Evolutionary conservation across 2,329 filamentous ascomycete genomes (phyloP).

Genomic region (Cercospora janseana): DNA sequence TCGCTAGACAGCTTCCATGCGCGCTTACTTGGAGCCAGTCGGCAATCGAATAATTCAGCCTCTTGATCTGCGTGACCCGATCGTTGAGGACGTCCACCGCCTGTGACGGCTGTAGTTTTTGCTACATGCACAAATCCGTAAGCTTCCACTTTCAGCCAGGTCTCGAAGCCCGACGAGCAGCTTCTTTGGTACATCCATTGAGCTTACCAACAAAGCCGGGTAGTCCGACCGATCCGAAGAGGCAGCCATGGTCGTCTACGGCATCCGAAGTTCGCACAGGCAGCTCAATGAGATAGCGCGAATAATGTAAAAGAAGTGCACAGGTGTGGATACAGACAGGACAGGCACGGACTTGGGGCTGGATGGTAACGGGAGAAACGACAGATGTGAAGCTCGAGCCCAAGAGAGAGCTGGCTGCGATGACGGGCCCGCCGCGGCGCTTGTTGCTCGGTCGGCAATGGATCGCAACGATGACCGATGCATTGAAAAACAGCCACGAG

Average conservation of each 20-base stretch:
- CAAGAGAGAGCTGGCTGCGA: background rate
- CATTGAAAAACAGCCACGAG: background rate
- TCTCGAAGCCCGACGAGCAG: background rate
- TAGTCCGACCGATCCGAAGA: conserved; percentile 79
- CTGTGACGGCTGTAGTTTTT: conserved; percentile 74
- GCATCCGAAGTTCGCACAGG: conserved; percentile 9
- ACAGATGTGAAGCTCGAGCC: conserved; percentile 35
- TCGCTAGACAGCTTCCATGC: conserved; percentile 3
- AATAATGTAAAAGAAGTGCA: too few species aligned
- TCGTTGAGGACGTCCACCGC: conserved; percentile 81
- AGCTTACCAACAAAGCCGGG: conserved; percentile 84
- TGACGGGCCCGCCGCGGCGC: background rate
- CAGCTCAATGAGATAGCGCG: conserved; percentile 12
- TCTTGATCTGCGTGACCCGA: conserved; percentile 80
- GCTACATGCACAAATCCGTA: conserved; percentile 53
- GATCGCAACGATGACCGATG: conserved; percentile 1
- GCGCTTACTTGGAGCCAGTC: conserved; percentile 89
- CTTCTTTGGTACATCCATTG: background rate
- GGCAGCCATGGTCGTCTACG: background rate
- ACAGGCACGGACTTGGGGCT: background rate
- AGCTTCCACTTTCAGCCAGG: background rate
- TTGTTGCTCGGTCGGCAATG: background rate
- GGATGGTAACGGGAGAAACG: background rate
- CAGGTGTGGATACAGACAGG: background rate
- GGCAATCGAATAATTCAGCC: conserved; percentile 84